Evolutionary conservation across 257 asterid genomes (phyloP).

Genomic region (Solanum ahanhuiri): DNA sequence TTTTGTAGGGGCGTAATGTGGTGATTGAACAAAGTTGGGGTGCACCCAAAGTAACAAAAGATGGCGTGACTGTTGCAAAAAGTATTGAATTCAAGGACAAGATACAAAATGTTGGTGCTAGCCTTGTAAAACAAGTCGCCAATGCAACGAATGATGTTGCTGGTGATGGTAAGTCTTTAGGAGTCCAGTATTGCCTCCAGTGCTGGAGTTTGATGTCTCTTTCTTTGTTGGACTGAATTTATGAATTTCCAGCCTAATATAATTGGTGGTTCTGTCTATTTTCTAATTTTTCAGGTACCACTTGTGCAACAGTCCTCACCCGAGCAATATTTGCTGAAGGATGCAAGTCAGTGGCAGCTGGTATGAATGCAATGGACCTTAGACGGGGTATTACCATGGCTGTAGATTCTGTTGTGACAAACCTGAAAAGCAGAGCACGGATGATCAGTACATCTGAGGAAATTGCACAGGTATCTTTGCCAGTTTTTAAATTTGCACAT

Average conservation of each 20-base stretch:
- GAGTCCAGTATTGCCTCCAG: background rate
- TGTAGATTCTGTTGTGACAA: constrained; percentile 77
- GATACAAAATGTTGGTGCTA: constrained; percentile 84
- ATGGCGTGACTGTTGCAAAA: constrained; percentile 96
- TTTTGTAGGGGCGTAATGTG: constrained; percentile 75
- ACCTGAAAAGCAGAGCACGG: constrained; percentile 89
- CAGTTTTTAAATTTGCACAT: background rate
- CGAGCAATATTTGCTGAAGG: constrained; percentile 93
- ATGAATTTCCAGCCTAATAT: background rate
- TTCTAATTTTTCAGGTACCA: constrained; percentile 43
- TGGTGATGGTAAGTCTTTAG: constrained; percentile 78
- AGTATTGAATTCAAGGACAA: constrained; percentile 90
- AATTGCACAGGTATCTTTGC: constrained; percentile 76
- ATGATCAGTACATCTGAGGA: constrained; percentile 99
- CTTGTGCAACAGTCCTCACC: constrained; percentile 93
- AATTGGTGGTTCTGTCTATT: background rate
- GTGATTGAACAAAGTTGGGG: constrained; percentile 99
- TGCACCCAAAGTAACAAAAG: constrained; percentile 97
- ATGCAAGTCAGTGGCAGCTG: constrained; percentile 98
- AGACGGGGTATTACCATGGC: constrained; percentile 91
- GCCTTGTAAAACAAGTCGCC: constrained; percentile 96
- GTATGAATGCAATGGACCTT: constrained; percentile 96
- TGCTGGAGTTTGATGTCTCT: background rate
- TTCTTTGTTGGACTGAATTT: background rate
- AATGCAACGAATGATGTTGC: constrained; percentile 98